Evolutionary conservation across 2,329 filamentous ascomycete genomes (phyloP).

Genomic region (Trichoderma hamatum): DNA sequence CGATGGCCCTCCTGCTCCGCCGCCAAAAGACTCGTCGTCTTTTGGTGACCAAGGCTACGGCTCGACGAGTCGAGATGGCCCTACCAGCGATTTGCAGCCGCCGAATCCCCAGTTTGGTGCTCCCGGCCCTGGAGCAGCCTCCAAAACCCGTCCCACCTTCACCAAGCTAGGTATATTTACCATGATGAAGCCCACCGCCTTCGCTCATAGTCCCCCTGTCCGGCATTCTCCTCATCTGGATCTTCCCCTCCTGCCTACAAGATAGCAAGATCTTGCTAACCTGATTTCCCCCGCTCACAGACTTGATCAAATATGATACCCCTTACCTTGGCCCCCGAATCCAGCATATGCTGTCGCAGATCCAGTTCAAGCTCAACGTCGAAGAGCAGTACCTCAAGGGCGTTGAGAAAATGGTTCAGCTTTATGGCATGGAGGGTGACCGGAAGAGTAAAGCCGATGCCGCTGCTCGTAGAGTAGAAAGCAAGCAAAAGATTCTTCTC

Average conservation of each 20-base stretch:
- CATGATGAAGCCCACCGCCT: neutral
- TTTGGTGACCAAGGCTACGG: slow-evolving; percentile 64
- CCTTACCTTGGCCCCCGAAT: slow-evolving; percentile 94
- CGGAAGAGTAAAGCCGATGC: slow-evolving; percentile 94
- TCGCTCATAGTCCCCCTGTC: neutral
- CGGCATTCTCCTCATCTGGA: neutral
- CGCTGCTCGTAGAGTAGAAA: slow-evolving; percentile 85
- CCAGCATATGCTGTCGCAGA: slow-evolving; percentile 97
- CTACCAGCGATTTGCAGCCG: slow-evolving; percentile 75
- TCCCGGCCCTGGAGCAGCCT: slow-evolving; percentile 64
- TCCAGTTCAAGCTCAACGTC: slow-evolving; percentile 98
- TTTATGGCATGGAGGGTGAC: slow-evolving; percentile 97
- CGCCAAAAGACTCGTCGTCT: slow-evolving; percentile 69
- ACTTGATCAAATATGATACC: slow-evolving; percentile 98
- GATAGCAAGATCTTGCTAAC: slow-evolving; percentile 9
- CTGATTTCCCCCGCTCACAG: slow-evolving; percentile 51
- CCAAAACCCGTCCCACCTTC: slow-evolving; percentile 83
- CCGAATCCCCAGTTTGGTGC: slow-evolving; percentile 78
- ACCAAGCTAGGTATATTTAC: slow-evolving; percentile 81
- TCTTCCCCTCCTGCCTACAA: neutral
- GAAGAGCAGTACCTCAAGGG: slow-evolving; percentile 99
- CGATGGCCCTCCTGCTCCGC: slow-evolving; percentile 63
- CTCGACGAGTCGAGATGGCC: slow-evolving; percentile 62
- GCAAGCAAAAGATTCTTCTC: slow-evolving; percentile 95
- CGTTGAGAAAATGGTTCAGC: slow-evolving; percentile 98